phyloP scores from a whole-genome alignment of 306 rosid genomes.

The Canavalia gladiata region DNA sequence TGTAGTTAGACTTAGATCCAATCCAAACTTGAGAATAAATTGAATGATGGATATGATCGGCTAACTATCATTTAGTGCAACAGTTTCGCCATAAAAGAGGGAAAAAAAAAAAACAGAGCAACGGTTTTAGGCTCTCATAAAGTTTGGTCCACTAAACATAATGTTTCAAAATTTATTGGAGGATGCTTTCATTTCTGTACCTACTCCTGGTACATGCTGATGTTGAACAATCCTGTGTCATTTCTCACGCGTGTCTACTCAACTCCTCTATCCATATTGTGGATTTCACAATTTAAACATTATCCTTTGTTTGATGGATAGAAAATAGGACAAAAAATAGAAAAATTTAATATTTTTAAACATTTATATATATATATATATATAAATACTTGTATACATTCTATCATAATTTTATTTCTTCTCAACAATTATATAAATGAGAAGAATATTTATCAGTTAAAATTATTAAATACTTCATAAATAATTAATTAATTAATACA shows the following conservation, averaged over 20 bases:
- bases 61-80: constrained; percentile 36
- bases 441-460: too few relatives aligned
- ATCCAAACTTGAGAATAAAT: constrained; percentile 23
- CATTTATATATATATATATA: too few relatives aligned
- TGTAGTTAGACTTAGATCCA: constrained; percentile 6
- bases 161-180: background rate
- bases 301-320: too few relatives aligned
- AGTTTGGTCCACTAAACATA: background rate
- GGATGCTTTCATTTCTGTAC: background rate
- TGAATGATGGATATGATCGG: constrained; percentile 24
- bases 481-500: too few relatives aligned
- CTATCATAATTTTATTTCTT: too few relatives aligned
- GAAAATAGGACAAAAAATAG: too few relatives aligned
- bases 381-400: too few relatives aligned
- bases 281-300: background rate
- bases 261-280: background rate
- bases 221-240: background rate
- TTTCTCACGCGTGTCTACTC: background rate
- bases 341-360: too few relatives aligned
- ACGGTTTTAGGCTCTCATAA: constrained; percentile 33
- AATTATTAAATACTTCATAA: too few relatives aligned
- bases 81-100: background rate
- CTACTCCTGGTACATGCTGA: background rate
- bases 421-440: too few relatives aligned
- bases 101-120: background rate